Evolutionary conservation across 495 filamentous ascomycete species (phyloP).

Genomic region (Staphylotrichum longicolle): DNA sequence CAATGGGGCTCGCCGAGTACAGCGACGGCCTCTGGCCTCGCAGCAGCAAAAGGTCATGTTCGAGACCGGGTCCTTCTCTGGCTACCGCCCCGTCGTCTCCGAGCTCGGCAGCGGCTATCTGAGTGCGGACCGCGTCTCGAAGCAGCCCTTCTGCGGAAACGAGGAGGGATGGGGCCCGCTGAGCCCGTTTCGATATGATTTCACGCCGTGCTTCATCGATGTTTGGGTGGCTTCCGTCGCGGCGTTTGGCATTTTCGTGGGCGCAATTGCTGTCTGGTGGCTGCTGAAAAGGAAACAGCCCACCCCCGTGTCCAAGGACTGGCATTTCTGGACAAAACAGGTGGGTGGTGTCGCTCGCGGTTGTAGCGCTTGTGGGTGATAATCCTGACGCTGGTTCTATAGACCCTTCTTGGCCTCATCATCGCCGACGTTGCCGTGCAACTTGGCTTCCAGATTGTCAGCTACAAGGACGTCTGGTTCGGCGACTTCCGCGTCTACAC

Average conservation of each 20-base stretch:
- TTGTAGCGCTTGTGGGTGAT: constrained; percentile 22
- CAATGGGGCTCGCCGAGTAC: constrained; percentile 32
- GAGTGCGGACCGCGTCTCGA: constrained; percentile 37
- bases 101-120: constrained; percentile 49
- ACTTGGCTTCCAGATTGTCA: constrained; percentile 72
- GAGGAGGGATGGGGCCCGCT: constrained; percentile 93
- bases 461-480: constrained; percentile 65
- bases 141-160: constrained; percentile 79
- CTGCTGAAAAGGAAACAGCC: constrained; percentile 59
- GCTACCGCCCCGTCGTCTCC: constrained; percentile 40
- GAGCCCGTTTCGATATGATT: constrained; percentile 77
- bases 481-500: constrained; percentile 91
- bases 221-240: constrained; percentile 76
- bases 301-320: constrained; percentile 71
- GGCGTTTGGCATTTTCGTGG: constrained; percentile 70
- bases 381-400: constrained; percentile 31
- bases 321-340: constrained; percentile 94
- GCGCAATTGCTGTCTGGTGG: constrained; percentile 72
- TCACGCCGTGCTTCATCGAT: constrained; percentile 96
- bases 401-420: constrained; percentile 71
- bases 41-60: constrained; percentile 45
- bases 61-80: constrained; percentile 53
- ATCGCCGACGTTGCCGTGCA: constrained; percentile 66
- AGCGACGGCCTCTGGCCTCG: constrained; percentile 16
- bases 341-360: constrained; percentile 46